Evolutionary conservation across 768 basidiomycete genomes (phyloP).

Genomic region (Russula brevipes): DNA sequence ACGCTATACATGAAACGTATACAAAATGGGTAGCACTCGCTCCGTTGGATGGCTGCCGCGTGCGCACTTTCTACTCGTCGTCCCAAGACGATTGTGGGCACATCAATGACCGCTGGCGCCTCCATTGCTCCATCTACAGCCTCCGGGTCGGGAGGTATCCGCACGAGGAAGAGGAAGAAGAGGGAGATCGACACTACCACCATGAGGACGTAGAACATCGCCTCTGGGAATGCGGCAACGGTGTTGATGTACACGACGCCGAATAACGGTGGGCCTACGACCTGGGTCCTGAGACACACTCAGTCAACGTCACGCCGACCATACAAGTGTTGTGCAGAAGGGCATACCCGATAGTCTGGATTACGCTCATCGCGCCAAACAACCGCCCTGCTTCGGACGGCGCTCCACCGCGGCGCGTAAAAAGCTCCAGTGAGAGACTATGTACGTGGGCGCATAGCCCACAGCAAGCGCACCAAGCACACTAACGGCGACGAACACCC

Average conservation of each 20-base stretch:
- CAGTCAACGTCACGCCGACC: background rate
- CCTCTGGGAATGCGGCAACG: constrained; percentile 61
- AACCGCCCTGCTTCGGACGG: constrained; percentile 59
- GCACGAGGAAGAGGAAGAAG: constrained; percentile 44
- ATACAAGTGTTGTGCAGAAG: background rate
- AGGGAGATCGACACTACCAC: constrained; percentile 40
- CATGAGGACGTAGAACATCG: constrained; percentile 60
- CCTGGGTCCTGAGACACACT: constrained; percentile 41
- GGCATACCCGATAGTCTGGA: constrained; percentile 60
- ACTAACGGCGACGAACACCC: constrained; percentile 48
- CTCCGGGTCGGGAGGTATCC: constrained; percentile 30
- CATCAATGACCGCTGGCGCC: background rate
- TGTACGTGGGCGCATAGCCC: constrained; percentile 65
- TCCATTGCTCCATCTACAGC: background rate
- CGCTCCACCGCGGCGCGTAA: constrained; percentile 43
- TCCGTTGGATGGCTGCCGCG: background rate
- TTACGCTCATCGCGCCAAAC: constrained; percentile 75
- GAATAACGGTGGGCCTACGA: constrained; percentile 68
- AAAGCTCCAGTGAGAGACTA: constrained; percentile 66
- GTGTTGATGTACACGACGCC: constrained; percentile 68
- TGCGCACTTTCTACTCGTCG: background rate
- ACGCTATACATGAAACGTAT: background rate
- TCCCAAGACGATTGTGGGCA: background rate
- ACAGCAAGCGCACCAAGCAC: constrained; percentile 52
- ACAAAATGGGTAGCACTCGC: background rate